Evolutionary conservation across 306 rosid species (phyloP).

Genomic region (Styphnolobium japonicum): DNA sequence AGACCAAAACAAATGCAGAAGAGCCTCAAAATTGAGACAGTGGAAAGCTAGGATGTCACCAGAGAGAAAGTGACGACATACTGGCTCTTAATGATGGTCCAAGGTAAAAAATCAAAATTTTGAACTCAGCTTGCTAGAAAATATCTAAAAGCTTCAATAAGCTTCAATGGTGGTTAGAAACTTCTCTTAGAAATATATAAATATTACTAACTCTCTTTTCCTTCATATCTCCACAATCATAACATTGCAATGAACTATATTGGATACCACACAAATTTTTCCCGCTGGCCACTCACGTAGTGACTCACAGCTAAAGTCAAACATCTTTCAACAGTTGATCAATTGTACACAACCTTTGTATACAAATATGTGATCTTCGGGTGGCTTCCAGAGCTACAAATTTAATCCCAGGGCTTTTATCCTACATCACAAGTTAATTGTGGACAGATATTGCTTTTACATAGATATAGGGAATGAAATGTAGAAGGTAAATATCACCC

Average conservation of each 20-base stretch:
- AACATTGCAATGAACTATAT: constrained; percentile 19
- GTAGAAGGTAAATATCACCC: not conserved
- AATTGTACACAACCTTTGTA: constrained; percentile 26
- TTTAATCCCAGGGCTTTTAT: not conserved
- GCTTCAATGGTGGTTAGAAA: too few species aligned
- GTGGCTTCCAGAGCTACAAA: not conserved
- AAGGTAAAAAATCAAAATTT: not conserved
- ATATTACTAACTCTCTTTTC: constrained; percentile 5
- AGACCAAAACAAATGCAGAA: not conserved
- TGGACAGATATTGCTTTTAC: not conserved
- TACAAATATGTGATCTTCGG: not conserved
- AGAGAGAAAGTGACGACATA: not conserved
- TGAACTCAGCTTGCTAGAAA: not conserved
- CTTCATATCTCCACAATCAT: constrained; percentile 7
- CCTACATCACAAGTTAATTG: not conserved
- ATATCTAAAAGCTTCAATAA: not conserved
- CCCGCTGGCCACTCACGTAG: constrained; percentile 51
- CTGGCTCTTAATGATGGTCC: not conserved
- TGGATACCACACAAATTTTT: constrained; percentile 50
- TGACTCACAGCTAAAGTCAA: constrained; percentile 50
- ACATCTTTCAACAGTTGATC: constrained; percentile 42
- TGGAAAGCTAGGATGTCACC: not conserved
- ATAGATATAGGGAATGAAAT: not conserved
- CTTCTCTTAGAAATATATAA: not conserved
- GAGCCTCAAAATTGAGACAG: not conserved